Evolutionary conservation across 2,329 filamentous ascomycete genomes (phyloP), one percentile per base, ranked within the genome.

Genomic region (Dactylonectria macrodidyma): DNA sequence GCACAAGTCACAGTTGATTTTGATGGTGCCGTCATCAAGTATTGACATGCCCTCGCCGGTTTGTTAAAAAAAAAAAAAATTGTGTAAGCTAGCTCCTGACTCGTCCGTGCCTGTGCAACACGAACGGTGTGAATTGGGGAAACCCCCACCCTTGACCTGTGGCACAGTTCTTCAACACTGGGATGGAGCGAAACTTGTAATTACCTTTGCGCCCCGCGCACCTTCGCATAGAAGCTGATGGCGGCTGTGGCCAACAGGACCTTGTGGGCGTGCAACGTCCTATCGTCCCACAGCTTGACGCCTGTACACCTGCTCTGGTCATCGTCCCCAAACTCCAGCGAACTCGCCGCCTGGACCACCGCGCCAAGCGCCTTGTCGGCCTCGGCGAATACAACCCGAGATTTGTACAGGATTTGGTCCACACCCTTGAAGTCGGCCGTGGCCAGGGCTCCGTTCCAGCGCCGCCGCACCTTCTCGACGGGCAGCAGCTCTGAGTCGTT

Each of bases 1-100:
- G 62, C 87, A 89, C 22, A 85, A 83, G 57, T 89, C 84, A 73
- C 88, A 89, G 66, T 89, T 90, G 80, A 90, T 89, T 76, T 91
- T 91, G 66, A 91, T 82, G 2, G 86, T 80, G 1, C 86, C 84
- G 38, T 85, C 80, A 3, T 77, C 70, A 8, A 86, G 85, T 14
- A 83, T 83, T 8, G 81, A 83, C 81, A 84, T 83, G 57, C 81
- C 80, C 72, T 84, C 82, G 26, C 81, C 81, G 83, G 70, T 11
- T 11, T 36, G 2, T 41, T 5, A 33, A 44, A 48, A 33, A 44
- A 48, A 34, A 46, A 47, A 44, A 50, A 24, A 14, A 24, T 19
- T 30, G 48, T 30, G 70, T 71, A 63, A 62, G 61, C 55, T 56
- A 30, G 38, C 52, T 24, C 16, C 3, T 38, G 36, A 38, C 12